Conservation (phyloP, 2,329 filamentous ascomycete species). For the Zymoseptoria ardabiliae region DNA sequence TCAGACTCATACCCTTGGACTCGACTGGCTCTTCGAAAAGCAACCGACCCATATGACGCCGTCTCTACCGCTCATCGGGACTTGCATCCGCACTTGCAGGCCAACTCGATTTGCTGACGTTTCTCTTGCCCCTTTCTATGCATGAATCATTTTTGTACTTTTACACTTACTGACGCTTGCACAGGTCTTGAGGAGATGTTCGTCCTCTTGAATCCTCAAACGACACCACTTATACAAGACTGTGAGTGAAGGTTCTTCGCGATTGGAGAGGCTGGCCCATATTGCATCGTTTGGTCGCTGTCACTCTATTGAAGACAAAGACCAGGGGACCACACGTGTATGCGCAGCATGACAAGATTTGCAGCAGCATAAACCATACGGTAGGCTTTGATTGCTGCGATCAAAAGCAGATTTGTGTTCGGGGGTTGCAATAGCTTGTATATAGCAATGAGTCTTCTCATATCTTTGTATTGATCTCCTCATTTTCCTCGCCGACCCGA, state of each 20-base stretch:
- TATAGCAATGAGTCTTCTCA: too few species aligned
- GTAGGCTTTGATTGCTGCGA: slow-evolving; percentile 8
- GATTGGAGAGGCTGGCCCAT: background rate
- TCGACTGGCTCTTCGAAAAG: background rate
- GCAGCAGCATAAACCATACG: background rate
- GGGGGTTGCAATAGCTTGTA: too few species aligned
- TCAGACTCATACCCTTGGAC: background rate
- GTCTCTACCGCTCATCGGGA: background rate
- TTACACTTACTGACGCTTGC: background rate
- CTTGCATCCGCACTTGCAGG: background rate
- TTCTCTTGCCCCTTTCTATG: background rate
- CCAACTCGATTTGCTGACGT: background rate
- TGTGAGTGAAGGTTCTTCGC: background rate
- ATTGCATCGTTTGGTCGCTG: background rate
- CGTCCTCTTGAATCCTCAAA: background rate
- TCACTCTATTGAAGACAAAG: background rate
- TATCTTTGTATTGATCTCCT: too few species aligned
- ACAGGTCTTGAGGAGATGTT: background rate
- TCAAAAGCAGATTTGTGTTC: slow-evolving; percentile 5
- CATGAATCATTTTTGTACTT: background rate
- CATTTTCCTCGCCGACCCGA: too few species aligned
- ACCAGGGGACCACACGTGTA: background rate
- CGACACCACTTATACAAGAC: background rate
- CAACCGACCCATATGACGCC: background rate
- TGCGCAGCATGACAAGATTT: background rate